These are phyloP conservation scores for Ampelomyces quisqualis DNA, from an alignment of 2,329 filamentous ascomycete genomes.

Conservation along the genomic window DNA sequence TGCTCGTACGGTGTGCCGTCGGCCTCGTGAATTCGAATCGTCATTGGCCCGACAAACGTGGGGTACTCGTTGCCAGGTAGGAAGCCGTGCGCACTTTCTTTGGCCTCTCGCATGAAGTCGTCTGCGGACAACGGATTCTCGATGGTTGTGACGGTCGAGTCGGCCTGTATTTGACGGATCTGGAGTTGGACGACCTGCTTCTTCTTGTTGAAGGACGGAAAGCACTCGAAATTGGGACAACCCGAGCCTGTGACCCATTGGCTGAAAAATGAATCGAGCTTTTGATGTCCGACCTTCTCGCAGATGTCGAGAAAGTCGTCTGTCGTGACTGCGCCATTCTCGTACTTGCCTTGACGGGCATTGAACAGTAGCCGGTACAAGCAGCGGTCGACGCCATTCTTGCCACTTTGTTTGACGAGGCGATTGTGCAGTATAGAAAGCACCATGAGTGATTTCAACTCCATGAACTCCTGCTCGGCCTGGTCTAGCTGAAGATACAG, in stretches of 20 bases:
- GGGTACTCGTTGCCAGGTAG: constrained; percentile 69
- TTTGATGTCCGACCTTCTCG: constrained; percentile 84
- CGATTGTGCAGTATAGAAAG: constrained; percentile 92
- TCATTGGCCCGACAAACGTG: constrained; percentile 96
- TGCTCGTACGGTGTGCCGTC: constrained; percentile 98
- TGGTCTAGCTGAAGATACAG: constrained; percentile 74
- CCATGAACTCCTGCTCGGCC: constrained; percentile 87
- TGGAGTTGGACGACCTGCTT: constrained; percentile 90
- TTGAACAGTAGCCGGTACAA: constrained; percentile 83
- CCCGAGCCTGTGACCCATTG: constrained; percentile 91
- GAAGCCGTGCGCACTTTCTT: constrained; percentile 72
- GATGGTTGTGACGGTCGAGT: constrained; percentile 29
- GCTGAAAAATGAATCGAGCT: constrained; percentile 86
- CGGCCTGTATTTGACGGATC: constrained; percentile 64
- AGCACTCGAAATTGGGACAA: constrained; percentile 83
- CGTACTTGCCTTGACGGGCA: constrained; percentile 77
- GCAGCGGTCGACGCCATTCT: constrained; percentile 79
- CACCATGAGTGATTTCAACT: constrained; percentile 84
- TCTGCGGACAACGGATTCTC: constrained; percentile 60
- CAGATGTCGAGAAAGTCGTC: constrained; percentile 79
- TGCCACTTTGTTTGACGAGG: constrained; percentile 82
- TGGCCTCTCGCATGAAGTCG: constrained; percentile 80
- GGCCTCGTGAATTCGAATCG: constrained; percentile 94
- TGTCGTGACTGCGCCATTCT: constrained; percentile 68
- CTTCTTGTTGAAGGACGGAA: constrained; percentile 96